Evolutionary conservation across 129 eudicot species (phyloP).

Genomic region (Escallonia herrerae): DNA sequence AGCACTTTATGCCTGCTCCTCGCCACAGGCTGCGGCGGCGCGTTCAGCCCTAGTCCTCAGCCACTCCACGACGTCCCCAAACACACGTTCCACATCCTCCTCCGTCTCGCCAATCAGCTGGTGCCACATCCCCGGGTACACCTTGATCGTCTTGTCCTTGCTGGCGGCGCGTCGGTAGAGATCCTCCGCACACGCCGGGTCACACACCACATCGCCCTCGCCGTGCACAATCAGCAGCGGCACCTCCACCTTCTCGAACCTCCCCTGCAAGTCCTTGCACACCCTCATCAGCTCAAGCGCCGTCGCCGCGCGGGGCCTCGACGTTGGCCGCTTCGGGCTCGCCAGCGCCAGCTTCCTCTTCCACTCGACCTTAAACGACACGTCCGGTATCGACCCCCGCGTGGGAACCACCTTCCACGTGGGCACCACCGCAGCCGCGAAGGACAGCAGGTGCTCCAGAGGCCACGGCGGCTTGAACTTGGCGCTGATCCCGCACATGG

Average conservation of each 20-base stretch:
- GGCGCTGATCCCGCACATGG: slow-evolving; percentile 90
- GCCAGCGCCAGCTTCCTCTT: slow-evolving; percentile 70
- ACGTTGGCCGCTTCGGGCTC: slow-evolving; percentile 60
- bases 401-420: slow-evolving; percentile 95
- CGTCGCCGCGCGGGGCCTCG: slow-evolving; percentile 81
- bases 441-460: slow-evolving; percentile 57
- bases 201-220: slow-evolving; percentile 65
- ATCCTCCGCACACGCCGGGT: slow-evolving; percentile 86
- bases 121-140: slow-evolving; percentile 92
- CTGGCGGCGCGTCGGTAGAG: slow-evolving; percentile 62
- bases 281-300: slow-evolving; percentile 77
- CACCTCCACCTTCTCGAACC: slow-evolving; percentile 47
- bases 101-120: slow-evolving; percentile 83
- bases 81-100: slow-evolving; percentile 73
- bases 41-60: slow-evolving; percentile 38
- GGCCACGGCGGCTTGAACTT: slow-evolving; percentile 99
- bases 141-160: slow-evolving; percentile 72
- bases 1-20: neutral
- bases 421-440: slow-evolving; percentile 61
- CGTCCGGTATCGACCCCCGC: slow-evolving; percentile 70
- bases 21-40: slow-evolving; percentile 2
- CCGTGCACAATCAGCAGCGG: slow-evolving; percentile 84
- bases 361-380: slow-evolving; percentile 82
- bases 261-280: slow-evolving; percentile 66
- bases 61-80: slow-evolving; percentile 85